A percentile compares a stretch with the other conserved stretches of the same genome.
Conservation (phyloP, 805 yeast species). For the Jamesozyma lodderae region DNA sequence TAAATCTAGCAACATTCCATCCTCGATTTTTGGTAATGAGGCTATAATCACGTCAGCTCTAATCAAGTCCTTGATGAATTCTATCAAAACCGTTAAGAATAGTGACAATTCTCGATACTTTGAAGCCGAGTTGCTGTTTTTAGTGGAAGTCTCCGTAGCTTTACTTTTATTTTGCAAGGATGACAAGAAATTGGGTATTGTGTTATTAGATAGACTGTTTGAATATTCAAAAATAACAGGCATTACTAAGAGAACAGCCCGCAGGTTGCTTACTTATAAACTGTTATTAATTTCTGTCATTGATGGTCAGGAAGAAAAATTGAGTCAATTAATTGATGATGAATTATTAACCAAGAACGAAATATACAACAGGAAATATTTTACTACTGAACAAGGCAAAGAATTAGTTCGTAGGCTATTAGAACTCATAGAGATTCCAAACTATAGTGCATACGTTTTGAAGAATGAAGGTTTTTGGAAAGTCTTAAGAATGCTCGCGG, state of each 20-base stretch:
- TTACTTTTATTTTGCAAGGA: slow-evolving; percentile 24
- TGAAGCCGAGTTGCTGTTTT: slow-evolving; percentile 41
- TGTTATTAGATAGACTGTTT: slow-evolving; percentile 15
- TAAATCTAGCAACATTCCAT: slow-evolving; percentile 52
- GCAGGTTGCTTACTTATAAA: slow-evolving; percentile 34
- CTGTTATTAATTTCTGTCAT: slow-evolving; percentile 22
- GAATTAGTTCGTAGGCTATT: slow-evolving; percentile 37
- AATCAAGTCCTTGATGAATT: slow-evolving; percentile 29
- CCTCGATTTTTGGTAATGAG: slow-evolving; percentile 44
- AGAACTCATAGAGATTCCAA: slow-evolving; percentile 25
- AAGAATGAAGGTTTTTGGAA: slow-evolving; percentile 50
- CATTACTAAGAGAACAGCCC: slow-evolving; percentile 21
- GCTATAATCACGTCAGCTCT: slow-evolving; percentile 26
- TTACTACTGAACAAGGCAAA: slow-evolving; percentile 37
- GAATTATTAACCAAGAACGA: slow-evolving; percentile 28
- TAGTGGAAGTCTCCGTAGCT: slow-evolving; percentile 36
- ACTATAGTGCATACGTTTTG: slow-evolving; percentile 32
- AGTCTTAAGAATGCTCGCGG: slow-evolving; percentile 39
- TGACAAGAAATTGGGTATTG: slow-evolving; percentile 24
- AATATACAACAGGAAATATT: slow-evolving; percentile 25
- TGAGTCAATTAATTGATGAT: slow-evolving; percentile 20
- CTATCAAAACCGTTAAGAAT: slow-evolving; percentile 29
- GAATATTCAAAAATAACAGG: slow-evolving; percentile 12
- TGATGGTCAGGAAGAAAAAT: slow-evolving; percentile 16
- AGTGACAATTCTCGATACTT: slow-evolving; percentile 31